Base-by-base conservation (phyloP, 1,139 yeast genomes). In the Hyphopichia buzzinii region DNA sequence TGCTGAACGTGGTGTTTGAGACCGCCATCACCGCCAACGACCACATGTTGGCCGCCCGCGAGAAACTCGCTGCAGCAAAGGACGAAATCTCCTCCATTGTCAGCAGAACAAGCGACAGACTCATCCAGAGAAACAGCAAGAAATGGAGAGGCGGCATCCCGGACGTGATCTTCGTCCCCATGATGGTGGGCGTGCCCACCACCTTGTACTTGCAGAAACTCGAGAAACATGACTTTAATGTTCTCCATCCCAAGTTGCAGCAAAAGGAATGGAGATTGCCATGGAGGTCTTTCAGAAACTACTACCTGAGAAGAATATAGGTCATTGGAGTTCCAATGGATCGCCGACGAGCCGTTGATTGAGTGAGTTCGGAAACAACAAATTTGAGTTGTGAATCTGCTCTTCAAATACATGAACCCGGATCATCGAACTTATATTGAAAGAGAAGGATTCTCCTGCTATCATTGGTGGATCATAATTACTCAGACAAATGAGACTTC, bases 11-110 rank as follows among this genome's bases (percentile, higher is more conserved):
- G 8, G 71, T 84, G 0, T 87, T 75, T 49, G 88, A 82, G 35
- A 76, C 84, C 1, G 87, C 95, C 1, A 75, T 83, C 2, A 63
- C 75, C 1, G 94, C 95, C 2, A 86, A 87, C 59, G 96, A 87
- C 55, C 95, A 87, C 55, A 57, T 87, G 12, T 57, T 86, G 6
- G 67, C 89, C 1, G 90, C 95, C 1, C 62, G 84, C 37, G 56
- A 67, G 12, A 78, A 84, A 47, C 55, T 84, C 14, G 40, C 49
- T 1, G 55, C 64, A 32, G 54, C 74, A 13, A 64, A 62, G 38
- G 45, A 46, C 2, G 67, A 66, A 21, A 66, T 75, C 14, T 29
- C 44, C 6, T 48, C 54, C 3, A 43, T 67, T 2, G 57, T 70
- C 3, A 32, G 30, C 1, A 40, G 46, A 3, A 50, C 59, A 12